Percentiles rank a stretch among this genome's conserved stretches.
These are phyloP conservation scores for Oropetium thomaeum DNA, from an alignment of 176 grass and related monocot species.

Conservation along the genomic window DNA sequence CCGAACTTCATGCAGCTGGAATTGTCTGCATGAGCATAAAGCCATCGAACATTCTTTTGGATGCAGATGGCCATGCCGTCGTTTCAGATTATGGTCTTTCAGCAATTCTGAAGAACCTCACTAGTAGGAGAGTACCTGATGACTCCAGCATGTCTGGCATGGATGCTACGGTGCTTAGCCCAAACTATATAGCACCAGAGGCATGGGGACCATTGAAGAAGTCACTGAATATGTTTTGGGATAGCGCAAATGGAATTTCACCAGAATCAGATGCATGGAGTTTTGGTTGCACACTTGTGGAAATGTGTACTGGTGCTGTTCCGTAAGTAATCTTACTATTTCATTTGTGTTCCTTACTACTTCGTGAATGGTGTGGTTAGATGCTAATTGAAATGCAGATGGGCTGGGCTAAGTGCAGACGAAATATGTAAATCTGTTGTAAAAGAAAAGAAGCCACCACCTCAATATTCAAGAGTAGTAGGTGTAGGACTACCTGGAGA, in stretches of 20 bases:
- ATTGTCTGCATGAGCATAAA: constrained; percentile 99
- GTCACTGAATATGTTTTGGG: constrained; percentile 78
- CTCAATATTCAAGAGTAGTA: constrained; percentile 96
- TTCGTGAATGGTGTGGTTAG: constrained; percentile 38
- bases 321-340: constrained; percentile 81
- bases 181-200: constrained; percentile 97
- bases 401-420: constrained; percentile 88
- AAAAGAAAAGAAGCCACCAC: constrained; percentile 82
- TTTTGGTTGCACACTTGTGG: constrained; percentile 97
- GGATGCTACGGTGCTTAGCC: constrained; percentile 79
- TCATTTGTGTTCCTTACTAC: constrained; percentile 41
- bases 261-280: constrained; percentile 99
- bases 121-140: constrained; percentile 60
- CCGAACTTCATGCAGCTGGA: constrained; percentile 90
- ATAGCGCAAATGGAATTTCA: constrained; percentile 76
- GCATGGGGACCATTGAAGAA: constrained; percentile 91
- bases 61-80: constrained; percentile 59
- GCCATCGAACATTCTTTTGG: constrained; percentile 95
- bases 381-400: constrained; percentile 75
- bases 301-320: constrained; percentile 99
- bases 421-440: constrained; percentile 85
- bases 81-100: constrained; percentile 97
- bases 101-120: constrained; percentile 87
- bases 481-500: constrained; percentile 96
- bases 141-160: constrained; percentile 59